These are phyloP conservation scores for Populus hybrid DNA, from an alignment of 441 rosid genomes.

Conservation along the genomic window DNA sequence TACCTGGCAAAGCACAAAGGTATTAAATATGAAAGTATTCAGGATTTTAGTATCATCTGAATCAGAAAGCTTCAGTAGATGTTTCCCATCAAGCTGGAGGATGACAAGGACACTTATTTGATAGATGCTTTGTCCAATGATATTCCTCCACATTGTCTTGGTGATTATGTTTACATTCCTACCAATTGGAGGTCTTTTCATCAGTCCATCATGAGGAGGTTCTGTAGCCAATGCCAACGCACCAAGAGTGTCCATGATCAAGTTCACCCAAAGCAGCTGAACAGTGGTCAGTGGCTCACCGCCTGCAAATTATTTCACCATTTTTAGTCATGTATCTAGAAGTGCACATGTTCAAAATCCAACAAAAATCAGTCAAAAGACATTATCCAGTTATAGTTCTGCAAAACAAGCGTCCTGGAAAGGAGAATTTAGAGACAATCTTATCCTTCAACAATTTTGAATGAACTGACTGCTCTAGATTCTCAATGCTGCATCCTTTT, in stretches of 20 bases:
- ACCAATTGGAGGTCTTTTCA: slow-evolving; percentile 49
- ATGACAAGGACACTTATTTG: slow-evolving; percentile 35
- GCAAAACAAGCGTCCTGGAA: neutral
- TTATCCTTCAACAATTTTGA: neutral
- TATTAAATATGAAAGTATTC: slow-evolving; percentile 48
- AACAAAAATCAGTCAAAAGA: neutral
- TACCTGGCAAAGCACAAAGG: slow-evolving; percentile 57
- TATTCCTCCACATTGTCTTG: slow-evolving; percentile 51
- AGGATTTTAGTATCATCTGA: slow-evolving; percentile 34
- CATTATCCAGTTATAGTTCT: neutral
- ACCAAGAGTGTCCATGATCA: slow-evolving; percentile 62
- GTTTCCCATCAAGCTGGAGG: slow-evolving; percentile 46
- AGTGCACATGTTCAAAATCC: neutral
- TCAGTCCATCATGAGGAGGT: slow-evolving; percentile 42
- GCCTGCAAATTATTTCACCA: slow-evolving; percentile 30
- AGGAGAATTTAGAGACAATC: neutral
- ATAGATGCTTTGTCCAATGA: slow-evolving; percentile 43
- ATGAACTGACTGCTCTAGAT: neutral
- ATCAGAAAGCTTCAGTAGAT: slow-evolving; percentile 40
- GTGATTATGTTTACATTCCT: slow-evolving; percentile 39
- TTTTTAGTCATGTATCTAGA: slow-evolving; percentile 7
- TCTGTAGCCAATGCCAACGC: slow-evolving; percentile 59
- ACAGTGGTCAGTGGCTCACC: slow-evolving; percentile 50
- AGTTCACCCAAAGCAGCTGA: slow-evolving; percentile 59
- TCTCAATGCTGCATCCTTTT: neutral